A percentile compares a stretch with the other conserved stretches of the same genome.
phyloP scores from a whole-genome alignment of 2,329 filamentous ascomycete genomes.

The Fragosphaeria purpurea region DNA sequence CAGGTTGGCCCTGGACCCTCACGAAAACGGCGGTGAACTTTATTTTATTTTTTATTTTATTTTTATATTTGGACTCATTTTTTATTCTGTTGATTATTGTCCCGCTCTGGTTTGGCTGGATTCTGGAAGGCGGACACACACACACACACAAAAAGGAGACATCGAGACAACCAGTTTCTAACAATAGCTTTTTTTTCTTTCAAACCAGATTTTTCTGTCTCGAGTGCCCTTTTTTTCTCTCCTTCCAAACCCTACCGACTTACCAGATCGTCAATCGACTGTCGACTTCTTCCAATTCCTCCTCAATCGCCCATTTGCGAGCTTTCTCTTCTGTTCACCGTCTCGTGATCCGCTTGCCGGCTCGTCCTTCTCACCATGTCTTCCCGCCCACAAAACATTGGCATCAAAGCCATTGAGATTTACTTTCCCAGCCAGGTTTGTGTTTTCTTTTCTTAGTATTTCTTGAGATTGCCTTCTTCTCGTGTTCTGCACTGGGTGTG shows the following conservation, averaged over 20 bases:
- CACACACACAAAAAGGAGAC: too few species aligned
- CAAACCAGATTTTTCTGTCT: neutral
- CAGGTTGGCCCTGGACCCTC: neutral
- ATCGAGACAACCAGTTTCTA: too few species aligned
- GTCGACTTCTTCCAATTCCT: neutral
- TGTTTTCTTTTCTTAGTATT: slow-evolving; percentile 10
- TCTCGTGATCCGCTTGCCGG: neutral
- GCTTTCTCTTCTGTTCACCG: neutral
- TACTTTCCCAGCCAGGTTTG: slow-evolving; percentile 79
- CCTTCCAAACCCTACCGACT: neutral
- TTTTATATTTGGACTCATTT: too few species aligned
- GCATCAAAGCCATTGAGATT: slow-evolving; percentile 87
- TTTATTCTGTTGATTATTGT: too few species aligned
- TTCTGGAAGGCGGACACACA: neutral
- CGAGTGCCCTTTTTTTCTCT: neutral
- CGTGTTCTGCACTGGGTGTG: too few species aligned
- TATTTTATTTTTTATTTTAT: too few species aligned
- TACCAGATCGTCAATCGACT: too few species aligned
- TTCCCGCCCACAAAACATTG: slow-evolving; percentile 72
- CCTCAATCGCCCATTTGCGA: neutral
- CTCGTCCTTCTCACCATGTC: slow-evolving; percentile 44
- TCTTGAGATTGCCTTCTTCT: neutral
- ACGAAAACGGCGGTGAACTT: slow-evolving; percentile 11
- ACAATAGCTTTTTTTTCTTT: neutral
- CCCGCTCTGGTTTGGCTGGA: too few species aligned